Base-by-base conservation (phyloP, 495 filamentous ascomycete species). In the Neurospora sp. region DNA sequence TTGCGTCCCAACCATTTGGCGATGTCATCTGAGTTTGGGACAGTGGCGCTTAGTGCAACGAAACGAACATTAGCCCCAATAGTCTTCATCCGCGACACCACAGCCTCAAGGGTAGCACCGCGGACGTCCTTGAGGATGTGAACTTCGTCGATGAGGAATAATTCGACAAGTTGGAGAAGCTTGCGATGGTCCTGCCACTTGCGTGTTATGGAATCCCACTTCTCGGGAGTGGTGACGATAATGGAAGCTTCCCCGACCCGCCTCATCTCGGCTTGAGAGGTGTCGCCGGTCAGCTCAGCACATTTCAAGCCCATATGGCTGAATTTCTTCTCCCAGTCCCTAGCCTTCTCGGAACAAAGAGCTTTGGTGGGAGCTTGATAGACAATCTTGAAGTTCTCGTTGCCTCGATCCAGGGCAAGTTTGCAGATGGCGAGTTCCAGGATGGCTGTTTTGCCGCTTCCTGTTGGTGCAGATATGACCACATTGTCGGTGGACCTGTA, bases 141-240 rank as follows among this genome's bases (percentile, higher is more conserved):
- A 0, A 99, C 94, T 77, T 99, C 96, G 78, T 99, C 96, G 74
- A 99, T 96, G 24, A 99, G 87, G 72, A 98, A 97, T 0, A 99
- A 83, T 77, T 93, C 93, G 36, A 99, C 90, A 74, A 98, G 83
- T 74, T 93, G 88, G 82, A 98, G 89, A 31, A 99, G 84, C 76
- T 87, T 92, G 69, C 86, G 86, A 78, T 98, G 93, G 76, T 98
- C 96, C 76, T 92, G 90, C 96, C 96, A 99, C 81, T 94, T 96
- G 39, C 96, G 88, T 1, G 96, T 99, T 81, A 99, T 92, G 73
- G 93, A 97, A 81, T 99, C 96, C 96, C 96, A 99, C 80, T 99
- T 99, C 81, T 99, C 96, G 1, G 96, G 96, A 0, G 96, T 99
- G 0, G 96, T 98, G 70, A 99, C 90, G 73, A 99, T 97, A 72